Conservation (phyloP, 768 basidiomycete species). For the Phaffia tasmanica region DNA sequence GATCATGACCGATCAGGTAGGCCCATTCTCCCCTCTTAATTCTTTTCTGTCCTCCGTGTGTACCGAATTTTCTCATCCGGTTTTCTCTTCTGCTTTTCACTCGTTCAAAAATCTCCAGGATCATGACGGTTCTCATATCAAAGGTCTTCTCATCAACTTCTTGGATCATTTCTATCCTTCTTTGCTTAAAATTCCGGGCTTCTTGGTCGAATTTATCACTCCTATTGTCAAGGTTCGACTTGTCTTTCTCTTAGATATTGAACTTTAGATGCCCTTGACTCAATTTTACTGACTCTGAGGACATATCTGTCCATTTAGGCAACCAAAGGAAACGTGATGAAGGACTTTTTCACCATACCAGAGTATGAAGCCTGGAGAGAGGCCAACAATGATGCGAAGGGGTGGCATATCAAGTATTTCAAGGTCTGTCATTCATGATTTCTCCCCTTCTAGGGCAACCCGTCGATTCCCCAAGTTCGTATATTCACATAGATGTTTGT, state of each 20-base stretch:
- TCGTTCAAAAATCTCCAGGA: slow-evolving; percentile 47
- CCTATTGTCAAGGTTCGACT: slow-evolving; percentile 79
- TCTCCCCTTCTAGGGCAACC: not conserved
- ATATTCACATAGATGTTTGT: not conserved
- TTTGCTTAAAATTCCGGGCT: slow-evolving; percentile 74
- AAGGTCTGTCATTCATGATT: slow-evolving; percentile 51
- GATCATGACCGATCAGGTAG: slow-evolving; percentile 99
- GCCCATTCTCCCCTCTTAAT: slow-evolving; percentile 28
- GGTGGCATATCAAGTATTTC: slow-evolving; percentile 92
- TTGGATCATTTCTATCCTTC: slow-evolving; percentile 95
- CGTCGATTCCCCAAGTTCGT: slow-evolving; percentile 12
- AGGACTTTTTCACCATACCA: slow-evolving; percentile 92
- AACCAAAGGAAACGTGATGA: slow-evolving; percentile 61
- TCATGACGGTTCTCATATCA: slow-evolving; percentile 99
- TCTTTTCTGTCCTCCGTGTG: not conserved
- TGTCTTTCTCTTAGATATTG: not conserved
- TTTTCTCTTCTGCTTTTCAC: not conserved
- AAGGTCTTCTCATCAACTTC: slow-evolving; percentile 97
- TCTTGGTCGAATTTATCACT: slow-evolving; percentile 95
- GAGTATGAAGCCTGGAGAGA: slow-evolving; percentile 91
- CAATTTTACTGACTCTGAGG: not conserved
- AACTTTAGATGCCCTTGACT: no score
- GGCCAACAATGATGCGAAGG: slow-evolving; percentile 57
- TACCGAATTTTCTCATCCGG: not conserved
- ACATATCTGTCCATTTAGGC: slow-evolving; percentile 42